Conservation (phyloP, 1,284 basidiomycete species). For the Blastosporella zonata region DNA sequence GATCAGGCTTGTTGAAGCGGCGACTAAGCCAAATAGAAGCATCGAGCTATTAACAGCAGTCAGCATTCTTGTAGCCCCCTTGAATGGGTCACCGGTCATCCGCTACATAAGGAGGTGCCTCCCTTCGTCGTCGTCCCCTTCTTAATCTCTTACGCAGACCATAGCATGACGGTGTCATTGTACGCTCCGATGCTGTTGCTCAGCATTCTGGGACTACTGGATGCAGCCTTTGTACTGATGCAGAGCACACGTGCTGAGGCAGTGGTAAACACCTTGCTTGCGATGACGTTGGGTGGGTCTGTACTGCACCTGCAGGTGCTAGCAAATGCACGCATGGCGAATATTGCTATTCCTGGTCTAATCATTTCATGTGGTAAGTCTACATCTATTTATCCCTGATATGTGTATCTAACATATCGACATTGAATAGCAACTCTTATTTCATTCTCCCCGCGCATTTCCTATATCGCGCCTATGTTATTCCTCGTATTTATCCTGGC, state of each 20-base stretch:
- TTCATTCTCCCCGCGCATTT: not conserved
- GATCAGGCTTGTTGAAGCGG: too few species aligned
- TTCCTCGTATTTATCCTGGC: constrained; percentile 13
- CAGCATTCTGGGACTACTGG: constrained; percentile 11
- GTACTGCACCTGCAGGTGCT: constrained; percentile 14
- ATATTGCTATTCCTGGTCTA: constrained; percentile 8
- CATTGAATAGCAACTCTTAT: constrained; percentile 13
- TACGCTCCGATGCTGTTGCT: constrained; percentile 13
- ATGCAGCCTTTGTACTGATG: constrained; percentile 6
- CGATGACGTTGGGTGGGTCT: constrained; percentile 8
- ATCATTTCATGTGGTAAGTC: constrained; percentile 4
- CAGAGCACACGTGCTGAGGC: constrained; percentile 8
- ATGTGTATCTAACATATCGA: not conserved
- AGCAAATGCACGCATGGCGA: not conserved
- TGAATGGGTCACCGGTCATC: too few species aligned
- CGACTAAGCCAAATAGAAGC: too few species aligned
- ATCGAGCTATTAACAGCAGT: too few species aligned
- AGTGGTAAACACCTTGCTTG: constrained; percentile 12
- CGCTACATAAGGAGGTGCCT: too few species aligned
- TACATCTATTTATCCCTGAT: not conserved
- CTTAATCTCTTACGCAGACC: too few species aligned
- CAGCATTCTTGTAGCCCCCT: too few species aligned
- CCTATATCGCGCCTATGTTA: constrained; percentile 2
- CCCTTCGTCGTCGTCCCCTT: too few species aligned
- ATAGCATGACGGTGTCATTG: too few species aligned